Base-by-base conservation (phyloP, 2,329 filamentous ascomycete genomes). In the Alternaria arborescens region DNA sequence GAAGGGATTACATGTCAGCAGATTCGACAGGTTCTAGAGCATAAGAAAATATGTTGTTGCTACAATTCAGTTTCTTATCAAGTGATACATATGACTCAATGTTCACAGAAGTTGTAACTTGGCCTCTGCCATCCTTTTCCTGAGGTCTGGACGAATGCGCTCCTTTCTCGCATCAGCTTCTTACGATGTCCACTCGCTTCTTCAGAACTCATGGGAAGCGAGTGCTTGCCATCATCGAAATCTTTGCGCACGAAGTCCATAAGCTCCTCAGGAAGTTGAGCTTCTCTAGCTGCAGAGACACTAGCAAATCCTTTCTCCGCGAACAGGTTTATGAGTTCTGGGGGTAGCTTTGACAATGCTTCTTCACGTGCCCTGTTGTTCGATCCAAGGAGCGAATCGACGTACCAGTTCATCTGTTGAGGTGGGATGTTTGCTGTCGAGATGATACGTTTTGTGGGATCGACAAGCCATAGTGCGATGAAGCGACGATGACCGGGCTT, bases 401-500 rank as follows among this genome's bases (percentile, higher is more conserved):
- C 55, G 72, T 76, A 81, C 84, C 84, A 87, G 3, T 81, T 75
- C 24, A 78, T 69, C 59, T 80, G 81, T 67, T 87, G 84, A 3
- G 83, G 83, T 1, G 84, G 83, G 0, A 86, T 79, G 58, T 86
- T 84, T 0, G 80, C 79, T 0, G 82, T 85, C 3, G 78, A 87
- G 10, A 86, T 78, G 50, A 89, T 80, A 7, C 81, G 81, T 5
- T 77, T 67, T 30, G 82, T 69, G 0, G 87, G 87, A 64, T 89
- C 87, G 3, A 89, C 83, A 2, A 90, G 80, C 70, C 84, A 89
- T 40, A 89, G 78, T 0, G 84, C 84, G 0, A 89, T 75, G 55
- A 89, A 84, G 64, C 85, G 84, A 14, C 84, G 78, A 67, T 88
- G 84, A 2, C 87, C 87, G 0, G 84, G 81, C 57, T 81, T 82